Conservation (phyloP, 2,329 filamentous ascomycete species). For the Rhynchosporium secalis region DNA sequence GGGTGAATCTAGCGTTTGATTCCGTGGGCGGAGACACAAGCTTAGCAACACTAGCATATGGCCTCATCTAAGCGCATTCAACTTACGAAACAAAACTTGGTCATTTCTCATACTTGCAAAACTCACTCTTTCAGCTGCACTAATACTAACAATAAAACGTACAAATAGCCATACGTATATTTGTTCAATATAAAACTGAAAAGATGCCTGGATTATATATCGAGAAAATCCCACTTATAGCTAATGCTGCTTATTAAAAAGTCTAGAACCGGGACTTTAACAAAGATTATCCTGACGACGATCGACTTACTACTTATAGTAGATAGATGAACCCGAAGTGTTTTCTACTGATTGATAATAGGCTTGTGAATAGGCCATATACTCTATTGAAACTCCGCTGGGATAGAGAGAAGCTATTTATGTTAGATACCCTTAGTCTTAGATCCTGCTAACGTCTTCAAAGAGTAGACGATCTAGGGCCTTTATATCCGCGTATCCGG, state of each 20-base stretch:
- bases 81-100: constrained; percentile 6
- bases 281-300: constrained; percentile 16
- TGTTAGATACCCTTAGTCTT: constrained; percentile 11
- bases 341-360: constrained; percentile 21
- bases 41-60: constrained; percentile 13
- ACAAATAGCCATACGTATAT: constrained; percentile 21
- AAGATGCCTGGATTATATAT: constrained; percentile 20
- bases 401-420: constrained; percentile 21
- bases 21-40: constrained; percentile 8
- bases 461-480: constrained; percentile 8
- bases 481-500: constrained; percentile 13
- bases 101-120: neutral
- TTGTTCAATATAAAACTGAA: constrained; percentile 23
- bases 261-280: constrained; percentile 23
- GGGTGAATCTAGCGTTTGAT: constrained; percentile 8
- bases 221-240: constrained; percentile 21
- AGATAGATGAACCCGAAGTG: constrained; percentile 19
- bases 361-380: constrained; percentile 20
- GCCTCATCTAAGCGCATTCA: neutral
- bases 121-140: constrained; percentile 9
- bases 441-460: constrained; percentile 10
- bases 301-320: constrained; percentile 21
- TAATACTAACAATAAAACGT: constrained; percentile 8
- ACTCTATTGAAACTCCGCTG: constrained; percentile 16
- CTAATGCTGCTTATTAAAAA: constrained; percentile 23